Conservation (phyloP, 2,329 filamentous ascomycete species). For the Myriosclerotinia scirpicola region DNA sequence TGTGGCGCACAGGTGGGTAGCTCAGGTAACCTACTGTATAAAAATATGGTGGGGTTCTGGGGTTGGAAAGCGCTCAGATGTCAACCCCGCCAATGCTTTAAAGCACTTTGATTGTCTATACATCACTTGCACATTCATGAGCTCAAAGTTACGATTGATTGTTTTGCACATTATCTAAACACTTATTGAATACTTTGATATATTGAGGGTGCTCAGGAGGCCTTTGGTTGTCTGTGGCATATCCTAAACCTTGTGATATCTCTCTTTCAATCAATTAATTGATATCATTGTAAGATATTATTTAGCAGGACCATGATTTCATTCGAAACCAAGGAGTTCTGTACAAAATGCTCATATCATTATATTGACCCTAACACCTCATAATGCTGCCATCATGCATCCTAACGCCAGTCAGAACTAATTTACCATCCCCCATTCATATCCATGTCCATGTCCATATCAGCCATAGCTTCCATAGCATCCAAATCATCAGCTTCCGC, state of each 20-base stretch:
- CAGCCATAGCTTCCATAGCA: slow-evolving; percentile 60
- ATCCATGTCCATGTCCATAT: slow-evolving; percentile 58
- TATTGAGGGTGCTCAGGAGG: no score
- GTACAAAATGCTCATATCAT: slow-evolving; percentile 6
- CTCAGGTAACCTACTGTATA: slow-evolving; percentile 5
- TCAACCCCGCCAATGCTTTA: neutral
- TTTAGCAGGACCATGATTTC: neutral
- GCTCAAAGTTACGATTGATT: neutral
- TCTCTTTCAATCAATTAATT: neutral
- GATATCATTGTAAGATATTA: neutral
- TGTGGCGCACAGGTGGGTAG: neutral
- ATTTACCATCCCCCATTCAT: slow-evolving; percentile 21
- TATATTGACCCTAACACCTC: slow-evolving; percentile 18
- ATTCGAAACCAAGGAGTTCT: neutral
- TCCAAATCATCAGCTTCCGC: slow-evolving; percentile 34
- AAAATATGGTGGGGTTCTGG: slow-evolving; percentile 17
- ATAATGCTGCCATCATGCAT: slow-evolving; percentile 14
- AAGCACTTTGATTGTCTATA: neutral
- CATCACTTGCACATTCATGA: neutral
- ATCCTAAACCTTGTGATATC: neutral
- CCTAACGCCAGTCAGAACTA: slow-evolving; percentile 10
- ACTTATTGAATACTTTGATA: no score
- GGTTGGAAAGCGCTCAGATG: neutral
- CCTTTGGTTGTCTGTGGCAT: neutral
- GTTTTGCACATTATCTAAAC: neutral